A percentile compares a stretch with the other conserved stretches of the same genome.
phyloP scores from a whole-genome alignment of 2,329 filamentous ascomycete species.

The Leptosphaerulina australis region DNA sequence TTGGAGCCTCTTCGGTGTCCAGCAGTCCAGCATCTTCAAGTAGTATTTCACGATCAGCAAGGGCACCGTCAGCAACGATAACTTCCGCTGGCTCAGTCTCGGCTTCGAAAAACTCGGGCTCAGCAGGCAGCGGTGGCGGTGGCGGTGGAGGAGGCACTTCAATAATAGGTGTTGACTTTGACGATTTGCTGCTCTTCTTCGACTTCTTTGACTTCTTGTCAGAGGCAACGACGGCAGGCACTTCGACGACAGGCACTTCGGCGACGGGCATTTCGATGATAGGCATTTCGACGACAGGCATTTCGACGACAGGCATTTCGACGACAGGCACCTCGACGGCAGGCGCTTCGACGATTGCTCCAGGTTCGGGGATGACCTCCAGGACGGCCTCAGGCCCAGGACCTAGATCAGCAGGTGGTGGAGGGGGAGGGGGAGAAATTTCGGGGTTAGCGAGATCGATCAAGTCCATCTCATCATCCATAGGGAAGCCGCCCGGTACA shows the following conservation, averaged over 20 bases:
- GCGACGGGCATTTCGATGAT: conserved; percentile 7
- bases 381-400: conserved; percentile 54
- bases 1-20: conserved; percentile 35
- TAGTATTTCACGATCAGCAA: conserved; percentile 27
- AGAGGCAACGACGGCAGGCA: conserved; percentile 16
- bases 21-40: conserved; percentile 33
- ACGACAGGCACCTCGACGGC: background rate
- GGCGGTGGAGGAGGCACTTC: conserved; percentile 41
- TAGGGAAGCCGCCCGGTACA: conserved; percentile 55
- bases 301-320: too few species aligned
- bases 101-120: conserved; percentile 29
- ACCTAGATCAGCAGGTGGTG: conserved; percentile 50
- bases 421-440: conserved; percentile 57
- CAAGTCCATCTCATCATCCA: conserved; percentile 51
- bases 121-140: conserved; percentile 34
- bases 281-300: conserved; percentile 2
- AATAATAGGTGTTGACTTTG: conserved; percentile 28
- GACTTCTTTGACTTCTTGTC: conserved; percentile 47
- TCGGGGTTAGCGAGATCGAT: conserved; percentile 37
- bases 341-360: conserved; percentile 11
- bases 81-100: conserved; percentile 32
- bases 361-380: conserved; percentile 22
- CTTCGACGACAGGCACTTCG: conserved; percentile 3
- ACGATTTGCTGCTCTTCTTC: conserved; percentile 41
- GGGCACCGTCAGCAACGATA: conserved; percentile 25